Evolutionary conservation across 176 grass and related monocot genomes (phyloP), one percentile per base, ranked within the genome.

Genomic region (Oryza brachyantha): DNA sequence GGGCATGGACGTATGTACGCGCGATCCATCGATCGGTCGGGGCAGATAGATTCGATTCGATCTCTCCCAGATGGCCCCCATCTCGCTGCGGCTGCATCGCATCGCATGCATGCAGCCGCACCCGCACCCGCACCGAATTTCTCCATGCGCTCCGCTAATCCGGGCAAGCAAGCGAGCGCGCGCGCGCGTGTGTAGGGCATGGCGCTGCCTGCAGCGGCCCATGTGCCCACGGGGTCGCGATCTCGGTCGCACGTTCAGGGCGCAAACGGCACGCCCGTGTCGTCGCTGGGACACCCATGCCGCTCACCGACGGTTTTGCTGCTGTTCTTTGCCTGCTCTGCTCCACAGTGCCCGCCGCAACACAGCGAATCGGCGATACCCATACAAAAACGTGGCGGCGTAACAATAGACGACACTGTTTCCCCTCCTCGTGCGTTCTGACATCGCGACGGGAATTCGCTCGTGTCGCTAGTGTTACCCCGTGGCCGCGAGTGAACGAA

Each of bases 161-260:
- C 66, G 16, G 12, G 62, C 48, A 19, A 19, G 64, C n/a, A n/a
- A n/a, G n/a, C n/a, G n/a, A n/a, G n/a, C n/a, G n/a, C n/a, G n/a
- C n/a, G n/a, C 0, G 39, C 3, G 52, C 52, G 48, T 19, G 48
- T 52, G 19, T 52, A 5, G 35, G 63, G 35, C 0, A 14, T 14
- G 26, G n/a, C 48, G 48, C 48, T n/a, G 28, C n/a, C 13, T 3
- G 8, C 12, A 22, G 64, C 38, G 32, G 26, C 29, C 79, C 85
- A 87, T 66, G 74, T 87, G 79, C 67, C 19, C 73, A 7, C 34
- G 65, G 79, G 80, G 37, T 2, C 45, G 66, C 25, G 79, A 72
- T 38, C 79, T 58, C 66, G 66, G 74, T 66, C 85, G 79, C 43
- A 32, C 26, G 35, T 54, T 62, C 73, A 36, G 79, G 27, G 59